These are phyloP conservation scores for Cyberlindnera mississippiensis DNA, from an alignment of 805 yeast genomes.

Conservation along the genomic window DNA sequence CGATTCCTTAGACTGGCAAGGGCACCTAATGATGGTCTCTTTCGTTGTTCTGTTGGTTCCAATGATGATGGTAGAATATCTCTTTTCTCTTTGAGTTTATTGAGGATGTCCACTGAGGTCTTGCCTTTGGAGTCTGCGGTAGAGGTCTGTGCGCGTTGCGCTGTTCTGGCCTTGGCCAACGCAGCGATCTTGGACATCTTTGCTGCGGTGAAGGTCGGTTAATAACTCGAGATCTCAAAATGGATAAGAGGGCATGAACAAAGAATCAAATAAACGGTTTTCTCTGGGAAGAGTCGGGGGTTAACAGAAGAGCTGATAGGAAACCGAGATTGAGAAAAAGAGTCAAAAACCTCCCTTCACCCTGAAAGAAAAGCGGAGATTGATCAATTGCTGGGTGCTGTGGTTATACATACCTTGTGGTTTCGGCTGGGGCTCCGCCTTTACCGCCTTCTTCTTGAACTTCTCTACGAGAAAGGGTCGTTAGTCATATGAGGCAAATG, in stretches of 20 bases:
- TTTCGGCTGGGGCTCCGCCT: conserved; percentile 4
- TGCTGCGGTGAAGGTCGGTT: conserved; percentile 5
- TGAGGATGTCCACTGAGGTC: conserved; percentile 23
- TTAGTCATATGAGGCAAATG: conserved; percentile 2
- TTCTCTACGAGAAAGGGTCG: conserved; percentile 13
- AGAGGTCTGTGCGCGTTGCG: conserved; percentile 7
- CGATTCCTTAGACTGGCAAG: conserved; percentile 1
- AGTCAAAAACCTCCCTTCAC: conserved; percentile 1
- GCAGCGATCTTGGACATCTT: conserved; percentile 22
- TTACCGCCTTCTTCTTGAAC: conserved; percentile 20
- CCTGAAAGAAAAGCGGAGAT: not conserved
- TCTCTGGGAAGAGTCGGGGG: not conserved
- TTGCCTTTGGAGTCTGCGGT: not conserved
- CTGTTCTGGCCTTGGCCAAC: conserved; percentile 24
- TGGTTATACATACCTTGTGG: conserved; percentile 44
- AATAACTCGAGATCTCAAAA: conserved; percentile 9
- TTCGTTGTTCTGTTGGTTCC: not conserved
- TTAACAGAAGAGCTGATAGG: no score
- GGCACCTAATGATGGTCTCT: conserved; percentile 1
- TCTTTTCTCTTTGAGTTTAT: conserved; percentile 16
- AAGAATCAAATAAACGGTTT: conserved; percentile 7
- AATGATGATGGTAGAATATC: not conserved
- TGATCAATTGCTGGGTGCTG: conserved; percentile 3
- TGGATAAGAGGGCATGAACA: not conserved
- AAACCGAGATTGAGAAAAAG: not conserved